These are phyloP conservation scores for Penicillium herquei DNA, from an alignment of 495 filamentous ascomycete genomes.

Conservation along the genomic window DNA sequence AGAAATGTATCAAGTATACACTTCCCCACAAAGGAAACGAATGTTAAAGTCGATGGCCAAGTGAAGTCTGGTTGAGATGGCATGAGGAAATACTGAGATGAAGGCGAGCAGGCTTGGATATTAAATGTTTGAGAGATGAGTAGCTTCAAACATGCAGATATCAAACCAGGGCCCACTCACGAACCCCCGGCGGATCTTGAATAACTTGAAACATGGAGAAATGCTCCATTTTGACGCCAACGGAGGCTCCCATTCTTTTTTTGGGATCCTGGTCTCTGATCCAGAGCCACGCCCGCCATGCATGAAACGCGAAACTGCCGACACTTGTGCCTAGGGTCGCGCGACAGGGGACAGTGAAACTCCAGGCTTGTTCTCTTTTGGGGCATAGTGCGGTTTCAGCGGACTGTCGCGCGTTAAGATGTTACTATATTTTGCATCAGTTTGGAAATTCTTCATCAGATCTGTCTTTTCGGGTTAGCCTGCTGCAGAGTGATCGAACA, in stretches of 20 bases:
- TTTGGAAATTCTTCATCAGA: constrained; percentile 31
- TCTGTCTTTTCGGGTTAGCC: constrained; percentile 25
- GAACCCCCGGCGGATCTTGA: constrained; percentile 26
- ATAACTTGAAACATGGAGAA: constrained; percentile 47
- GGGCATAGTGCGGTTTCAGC: constrained; percentile 39
- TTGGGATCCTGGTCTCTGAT: constrained; percentile 32
- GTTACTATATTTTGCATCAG: constrained; percentile 48
- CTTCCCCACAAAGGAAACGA: constrained; percentile 11
- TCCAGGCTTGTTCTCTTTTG: constrained; percentile 6
- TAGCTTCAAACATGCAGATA: constrained; percentile 26
- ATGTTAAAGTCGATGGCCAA: constrained; percentile 6
- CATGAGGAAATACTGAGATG: constrained; percentile 15
- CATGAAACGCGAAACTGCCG: constrained; percentile 39
- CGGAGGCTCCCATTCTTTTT: constrained; percentile 30
- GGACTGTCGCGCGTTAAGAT: constrained; percentile 44
- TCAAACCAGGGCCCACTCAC: constrained; percentile 25
- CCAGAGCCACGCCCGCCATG: constrained; percentile 15
- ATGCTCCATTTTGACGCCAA: constrained; percentile 36
- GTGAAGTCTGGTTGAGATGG: too few relatives aligned
- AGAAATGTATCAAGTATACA: neutral
- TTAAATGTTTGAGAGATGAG: constrained; percentile 38
- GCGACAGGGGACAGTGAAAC: constrained; percentile 29
- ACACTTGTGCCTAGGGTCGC: constrained; percentile 24
- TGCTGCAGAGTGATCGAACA: constrained; percentile 22
- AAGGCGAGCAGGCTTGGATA: constrained; percentile 35